phyloP scores from a whole-genome alignment of 116 monocot species.

The Dioscorea cayenensis region DNA sequence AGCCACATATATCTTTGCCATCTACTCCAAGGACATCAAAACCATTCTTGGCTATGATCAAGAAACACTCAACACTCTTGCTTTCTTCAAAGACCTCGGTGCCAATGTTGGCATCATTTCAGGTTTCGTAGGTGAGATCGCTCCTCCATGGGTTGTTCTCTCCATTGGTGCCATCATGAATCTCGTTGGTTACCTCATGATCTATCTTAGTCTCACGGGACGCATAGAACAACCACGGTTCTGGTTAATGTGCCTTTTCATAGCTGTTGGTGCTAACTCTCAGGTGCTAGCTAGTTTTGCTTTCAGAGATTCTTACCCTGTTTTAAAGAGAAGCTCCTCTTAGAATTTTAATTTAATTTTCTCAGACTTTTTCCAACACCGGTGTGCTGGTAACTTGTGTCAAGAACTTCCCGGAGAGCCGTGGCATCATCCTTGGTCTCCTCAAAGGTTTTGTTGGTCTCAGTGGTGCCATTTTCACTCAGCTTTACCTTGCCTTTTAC shows the following conservation, averaged over 20 bases:
- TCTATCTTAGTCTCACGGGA: slow-evolving; percentile 44
- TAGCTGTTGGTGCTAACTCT: slow-evolving; percentile 46
- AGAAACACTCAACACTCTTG: slow-evolving; percentile 42
- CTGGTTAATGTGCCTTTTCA: slow-evolving; percentile 59
- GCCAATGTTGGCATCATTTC: slow-evolving; percentile 51
- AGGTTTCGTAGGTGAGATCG: slow-evolving; percentile 52
- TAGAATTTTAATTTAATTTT: too few species aligned
- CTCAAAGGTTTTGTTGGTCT: slow-evolving; percentile 60
- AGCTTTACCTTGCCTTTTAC: slow-evolving; percentile 37
- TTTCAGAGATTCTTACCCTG: too few species aligned
- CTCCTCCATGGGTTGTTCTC: slow-evolving; percentile 54
- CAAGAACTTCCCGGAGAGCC: slow-evolving; percentile 59
- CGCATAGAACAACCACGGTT: slow-evolving; percentile 18
- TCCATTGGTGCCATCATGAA: slow-evolving; percentile 49
- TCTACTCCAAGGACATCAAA: slow-evolving; percentile 49
- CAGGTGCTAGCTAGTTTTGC: not conserved
- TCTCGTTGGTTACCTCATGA: slow-evolving; percentile 59
- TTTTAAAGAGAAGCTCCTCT: too few species aligned
- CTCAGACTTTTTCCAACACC: slow-evolving; percentile 48
- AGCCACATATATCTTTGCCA: slow-evolving; percentile 43
- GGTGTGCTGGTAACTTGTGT: slow-evolving; percentile 47
- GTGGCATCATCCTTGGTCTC: slow-evolving; percentile 48
- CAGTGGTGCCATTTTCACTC: slow-evolving; percentile 56
- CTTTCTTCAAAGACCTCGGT: slow-evolving; percentile 69
- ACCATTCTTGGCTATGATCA: slow-evolving; percentile 42